Evolutionary conservation across 73 alveolate species (phyloP).

Genomic region (Symbiodinium natans): DNA sequence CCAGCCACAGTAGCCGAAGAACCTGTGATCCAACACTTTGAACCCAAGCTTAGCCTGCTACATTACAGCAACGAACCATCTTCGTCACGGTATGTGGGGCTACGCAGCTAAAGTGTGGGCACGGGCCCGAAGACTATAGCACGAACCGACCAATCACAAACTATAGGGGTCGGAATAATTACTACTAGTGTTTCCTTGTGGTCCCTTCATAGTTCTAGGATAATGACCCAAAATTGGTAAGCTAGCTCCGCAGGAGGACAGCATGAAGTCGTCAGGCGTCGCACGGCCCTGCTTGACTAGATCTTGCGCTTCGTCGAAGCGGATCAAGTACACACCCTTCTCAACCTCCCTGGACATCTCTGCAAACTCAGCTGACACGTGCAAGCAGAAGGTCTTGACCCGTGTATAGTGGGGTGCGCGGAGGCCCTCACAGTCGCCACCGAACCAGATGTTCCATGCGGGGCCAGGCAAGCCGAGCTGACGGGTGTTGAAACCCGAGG

Average conservation of each 20-base stretch:
- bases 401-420: constrained; percentile 22
- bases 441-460: constrained; percentile 70
- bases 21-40: too few species aligned
- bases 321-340: constrained; percentile 49
- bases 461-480: constrained; percentile 78
- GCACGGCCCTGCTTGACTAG: constrained; percentile 57
- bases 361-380: constrained; percentile 37
- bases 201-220: too few species aligned
- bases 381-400: constrained; percentile 52
- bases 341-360: constrained; percentile 35
- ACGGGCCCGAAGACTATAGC: too few species aligned
- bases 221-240: too few species aligned
- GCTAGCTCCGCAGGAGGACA: background rate
- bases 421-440: constrained; percentile 80
- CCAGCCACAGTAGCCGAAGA: constrained; percentile 88
- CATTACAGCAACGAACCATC: too few species aligned
- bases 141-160: too few species aligned
- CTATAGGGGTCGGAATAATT: too few species aligned
- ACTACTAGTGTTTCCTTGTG: too few species aligned
- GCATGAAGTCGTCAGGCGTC: constrained; percentile 52
- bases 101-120: too few species aligned
- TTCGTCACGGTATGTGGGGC: too few species aligned
- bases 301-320: constrained; percentile 58
- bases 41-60: too few species aligned
- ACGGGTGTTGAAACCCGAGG: constrained; percentile 58